phyloP scores from a whole-genome alignment of 2,329 filamentous ascomycete species.

The Colletotrichum sp. region DNA sequence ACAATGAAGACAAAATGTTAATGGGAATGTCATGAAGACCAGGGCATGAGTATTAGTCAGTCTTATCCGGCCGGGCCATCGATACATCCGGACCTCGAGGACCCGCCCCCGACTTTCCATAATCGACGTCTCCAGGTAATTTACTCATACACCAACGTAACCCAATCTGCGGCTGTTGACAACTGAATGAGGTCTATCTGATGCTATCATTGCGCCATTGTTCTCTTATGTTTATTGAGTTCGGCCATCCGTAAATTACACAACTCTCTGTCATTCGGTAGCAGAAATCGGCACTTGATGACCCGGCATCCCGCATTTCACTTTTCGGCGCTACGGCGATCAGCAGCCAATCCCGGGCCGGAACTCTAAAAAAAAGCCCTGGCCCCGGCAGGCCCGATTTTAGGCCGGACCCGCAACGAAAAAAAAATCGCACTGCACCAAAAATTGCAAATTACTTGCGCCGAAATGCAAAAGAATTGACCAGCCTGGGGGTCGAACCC shows the following conservation, averaged over 20 bases:
- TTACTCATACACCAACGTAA: neutral
- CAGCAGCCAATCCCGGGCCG: neutral
- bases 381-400: neutral
- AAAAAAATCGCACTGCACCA: neutral
- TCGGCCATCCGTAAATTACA: neutral
- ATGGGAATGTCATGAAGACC: neutral
- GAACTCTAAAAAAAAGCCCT: neutral
- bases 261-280: neutral
- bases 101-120: neutral
- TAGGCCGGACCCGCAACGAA: neutral
- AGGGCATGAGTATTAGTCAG: neutral
- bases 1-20: neutral
- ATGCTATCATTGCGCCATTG: neutral
- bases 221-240: neutral
- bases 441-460: neutral
- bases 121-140: neutral
- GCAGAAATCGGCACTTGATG: neutral
- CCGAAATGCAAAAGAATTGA: neutral
- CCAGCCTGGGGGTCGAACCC: constrained; percentile 22
- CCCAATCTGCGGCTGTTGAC: neutral
- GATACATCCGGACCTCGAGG: neutral
- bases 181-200: neutral
- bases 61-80: neutral
- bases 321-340: neutral
- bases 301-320: neutral